phyloP scores from a whole-genome alignment of 441 rosid genomes.

The Pelargonium citronellum region DNA sequence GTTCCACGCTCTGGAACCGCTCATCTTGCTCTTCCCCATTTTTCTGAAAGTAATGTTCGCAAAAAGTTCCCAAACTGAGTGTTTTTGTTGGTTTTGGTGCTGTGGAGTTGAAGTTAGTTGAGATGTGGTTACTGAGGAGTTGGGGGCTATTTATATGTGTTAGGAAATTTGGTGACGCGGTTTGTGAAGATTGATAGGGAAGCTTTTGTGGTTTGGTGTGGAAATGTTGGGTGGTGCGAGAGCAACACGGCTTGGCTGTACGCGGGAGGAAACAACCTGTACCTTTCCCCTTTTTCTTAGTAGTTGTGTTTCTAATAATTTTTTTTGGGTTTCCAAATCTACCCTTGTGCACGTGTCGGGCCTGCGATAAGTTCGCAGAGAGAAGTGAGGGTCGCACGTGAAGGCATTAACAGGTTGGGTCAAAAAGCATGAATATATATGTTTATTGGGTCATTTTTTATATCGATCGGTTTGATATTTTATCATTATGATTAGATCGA shows the following conservation, averaged over 20 bases:
- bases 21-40: constrained; percentile 5
- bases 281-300: neutral
- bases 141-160: neutral
- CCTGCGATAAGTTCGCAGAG: no score
- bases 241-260: constrained; percentile 18
- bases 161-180: no score
- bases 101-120: neutral
- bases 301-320: no score
- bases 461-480: no score
- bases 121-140: neutral
- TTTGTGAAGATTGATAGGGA: no score
- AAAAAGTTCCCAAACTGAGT: neutral
- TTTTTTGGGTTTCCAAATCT: constrained; percentile 10
- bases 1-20: constrained; percentile 44
- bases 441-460: no score
- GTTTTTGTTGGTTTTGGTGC: neutral
- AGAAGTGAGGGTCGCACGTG: no score
- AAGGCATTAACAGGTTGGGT: no score
- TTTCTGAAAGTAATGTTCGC: neutral
- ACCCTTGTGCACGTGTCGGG: constrained; percentile 2
- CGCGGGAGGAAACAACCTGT: constrained; percentile 19
- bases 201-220: no score
- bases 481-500: no score
- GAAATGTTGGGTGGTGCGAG: constrained; percentile 15
- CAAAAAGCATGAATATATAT: no score